phyloP scores from a whole-genome alignment of 805 yeast genomes.

The Cyberlindnera misumaiensis region DNA sequence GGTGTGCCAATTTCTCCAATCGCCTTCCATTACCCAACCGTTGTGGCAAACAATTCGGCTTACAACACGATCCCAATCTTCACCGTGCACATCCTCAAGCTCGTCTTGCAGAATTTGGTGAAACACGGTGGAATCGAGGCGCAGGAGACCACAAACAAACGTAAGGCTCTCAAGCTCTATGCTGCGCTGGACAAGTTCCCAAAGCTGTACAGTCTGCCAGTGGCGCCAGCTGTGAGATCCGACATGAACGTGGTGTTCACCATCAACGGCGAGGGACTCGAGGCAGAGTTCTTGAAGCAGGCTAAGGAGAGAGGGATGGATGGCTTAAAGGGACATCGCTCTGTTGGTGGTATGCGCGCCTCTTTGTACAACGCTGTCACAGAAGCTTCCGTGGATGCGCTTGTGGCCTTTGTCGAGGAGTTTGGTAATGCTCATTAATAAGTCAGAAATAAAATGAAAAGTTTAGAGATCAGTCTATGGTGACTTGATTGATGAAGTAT shows the following conservation, averaged over 20 bases:
- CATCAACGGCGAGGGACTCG: conserved; percentile 54
- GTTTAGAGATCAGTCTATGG: neutral
- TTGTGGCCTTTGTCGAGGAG: conserved; percentile 8
- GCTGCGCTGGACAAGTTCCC: conserved; percentile 58
- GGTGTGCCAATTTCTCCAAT: conserved; percentile 81
- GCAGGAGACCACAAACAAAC: conserved; percentile 50
- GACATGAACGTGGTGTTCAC: conserved; percentile 93
- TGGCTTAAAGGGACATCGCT: conserved; percentile 92
- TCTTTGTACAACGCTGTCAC: conserved; percentile 87
- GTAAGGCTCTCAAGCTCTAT: conserved; percentile 63
- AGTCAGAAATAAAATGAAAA: neutral
- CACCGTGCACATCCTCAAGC: conserved; percentile 77
- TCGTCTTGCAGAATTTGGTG: conserved; percentile 62
- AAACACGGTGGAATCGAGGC: conserved; percentile 63
- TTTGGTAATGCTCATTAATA: conserved; percentile 28
- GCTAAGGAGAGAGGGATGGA: conserved; percentile 55
- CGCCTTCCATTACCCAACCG: conserved; percentile 81
- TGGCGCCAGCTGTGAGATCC: conserved; percentile 59
- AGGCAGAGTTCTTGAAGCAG: conserved; percentile 59
- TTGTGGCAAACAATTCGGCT: conserved; percentile 82
- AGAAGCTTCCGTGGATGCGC: conserved; percentile 8
- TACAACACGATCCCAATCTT: conserved; percentile 95
- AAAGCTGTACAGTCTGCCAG: conserved; percentile 60
- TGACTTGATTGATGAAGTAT: conserved; percentile 42
- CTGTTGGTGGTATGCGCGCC: conserved; percentile 95